Conservation (phyloP, 2,329 filamentous ascomycete species). For the Hyphodiscus sp. region DNA sequence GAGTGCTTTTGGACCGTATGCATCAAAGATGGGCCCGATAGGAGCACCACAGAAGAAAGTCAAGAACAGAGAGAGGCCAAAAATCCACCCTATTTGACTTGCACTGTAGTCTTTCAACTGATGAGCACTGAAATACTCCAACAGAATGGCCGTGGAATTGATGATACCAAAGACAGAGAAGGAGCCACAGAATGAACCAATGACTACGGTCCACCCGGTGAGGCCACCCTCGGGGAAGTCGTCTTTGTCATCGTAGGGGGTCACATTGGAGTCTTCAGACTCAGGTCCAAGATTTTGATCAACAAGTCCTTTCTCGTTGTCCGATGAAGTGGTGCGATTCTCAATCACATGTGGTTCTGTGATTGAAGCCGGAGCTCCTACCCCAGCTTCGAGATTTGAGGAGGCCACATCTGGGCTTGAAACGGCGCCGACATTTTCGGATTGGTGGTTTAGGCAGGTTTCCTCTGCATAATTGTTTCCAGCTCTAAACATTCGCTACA, state of each 20-base stretch:
- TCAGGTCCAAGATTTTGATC: neutral
- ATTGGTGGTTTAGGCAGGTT: constrained; percentile 1
- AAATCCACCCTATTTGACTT: constrained; percentile 50
- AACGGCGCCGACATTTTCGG: neutral
- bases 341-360: neutral
- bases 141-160: constrained; percentile 55
- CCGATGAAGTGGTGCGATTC: neutral
- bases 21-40: constrained; percentile 65
- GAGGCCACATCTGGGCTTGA: neutral
- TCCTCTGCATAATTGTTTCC: neutral
- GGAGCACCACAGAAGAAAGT: constrained; percentile 64
- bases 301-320: neutral
- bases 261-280: neutral
- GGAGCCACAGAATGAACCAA: constrained; percentile 58
- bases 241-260: constrained; percentile 21
- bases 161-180: constrained; percentile 56
- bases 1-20: constrained; percentile 48
- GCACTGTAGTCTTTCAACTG: constrained; percentile 53
- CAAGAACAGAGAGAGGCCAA: constrained; percentile 59
- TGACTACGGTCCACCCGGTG: constrained; percentile 58
- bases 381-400: neutral
- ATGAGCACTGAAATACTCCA: constrained; percentile 54
- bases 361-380: neutral
- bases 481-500: neutral
- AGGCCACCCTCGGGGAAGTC: constrained; percentile 61